A percentile compares a stretch with the other conserved stretches of the same genome.
Evolutionary conservation across 2,329 filamentous ascomycete genomes (phyloP).

Genomic region (Aspergillus fumigatiaffinis): DNA sequence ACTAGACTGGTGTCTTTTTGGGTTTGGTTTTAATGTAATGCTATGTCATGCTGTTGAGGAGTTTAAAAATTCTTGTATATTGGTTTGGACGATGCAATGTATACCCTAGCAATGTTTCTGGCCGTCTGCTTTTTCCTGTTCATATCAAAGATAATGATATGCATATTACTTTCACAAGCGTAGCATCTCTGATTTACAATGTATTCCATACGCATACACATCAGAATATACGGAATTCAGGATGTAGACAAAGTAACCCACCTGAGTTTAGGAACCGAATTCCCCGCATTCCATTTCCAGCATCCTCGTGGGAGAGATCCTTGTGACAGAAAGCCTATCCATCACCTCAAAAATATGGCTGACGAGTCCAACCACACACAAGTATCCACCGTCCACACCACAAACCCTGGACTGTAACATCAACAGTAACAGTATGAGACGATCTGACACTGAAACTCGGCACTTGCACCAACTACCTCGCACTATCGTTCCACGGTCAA

Average conservation of each 20-base stretch:
- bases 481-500: not conserved
- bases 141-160: not conserved
- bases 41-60: not conserved
- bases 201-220: too few relatives aligned
- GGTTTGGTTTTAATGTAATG: not conserved
- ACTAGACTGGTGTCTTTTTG: not conserved
- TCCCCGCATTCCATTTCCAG: too few relatives aligned
- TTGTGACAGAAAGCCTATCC: too few relatives aligned
- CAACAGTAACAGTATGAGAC: not conserved
- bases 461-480: not conserved
- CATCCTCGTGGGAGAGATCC: too few relatives aligned
- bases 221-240: too few relatives aligned
- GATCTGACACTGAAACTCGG: not conserved
- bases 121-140: not conserved
- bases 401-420: not conserved
- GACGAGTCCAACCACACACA: too few relatives aligned
- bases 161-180: not conserved
- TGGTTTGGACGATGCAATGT: not conserved
- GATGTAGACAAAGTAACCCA: not conserved
- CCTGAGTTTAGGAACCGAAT: too few relatives aligned
- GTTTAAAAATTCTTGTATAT: not conserved
- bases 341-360: too few relatives aligned
- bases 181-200: not conserved
- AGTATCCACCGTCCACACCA: not conserved
- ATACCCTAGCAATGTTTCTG: not conserved